A percentile compares a stretch with the other conserved stretches of the same genome.
These are phyloP conservation scores for Fusarium graminum DNA, from an alignment of 2,329 filamentous ascomycete genomes.

Conservation along the genomic window DNA sequence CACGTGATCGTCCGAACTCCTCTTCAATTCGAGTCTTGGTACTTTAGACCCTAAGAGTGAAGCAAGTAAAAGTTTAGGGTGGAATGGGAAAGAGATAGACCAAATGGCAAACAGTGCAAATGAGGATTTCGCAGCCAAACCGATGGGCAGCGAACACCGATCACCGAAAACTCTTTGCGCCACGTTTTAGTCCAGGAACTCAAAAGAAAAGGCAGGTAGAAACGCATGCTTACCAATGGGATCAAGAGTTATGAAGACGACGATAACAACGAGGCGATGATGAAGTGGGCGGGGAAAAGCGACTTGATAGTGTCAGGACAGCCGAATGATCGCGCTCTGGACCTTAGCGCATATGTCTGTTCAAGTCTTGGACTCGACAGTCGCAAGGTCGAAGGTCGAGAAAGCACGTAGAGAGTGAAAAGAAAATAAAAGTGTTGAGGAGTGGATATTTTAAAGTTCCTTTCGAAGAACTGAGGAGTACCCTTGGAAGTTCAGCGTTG, in stretches of 20 bases:
- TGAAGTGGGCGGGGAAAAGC: not conserved
- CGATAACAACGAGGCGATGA: not conserved
- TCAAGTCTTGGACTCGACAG: not conserved
- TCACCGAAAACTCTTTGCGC: not conserved
- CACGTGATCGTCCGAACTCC: conserved; percentile 5
- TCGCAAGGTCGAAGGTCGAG: not conserved
- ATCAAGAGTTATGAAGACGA: not conserved
- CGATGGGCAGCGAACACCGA: not conserved
- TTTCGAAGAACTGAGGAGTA: not conserved
- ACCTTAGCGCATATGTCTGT: not conserved
- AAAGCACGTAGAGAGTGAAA: not conserved
- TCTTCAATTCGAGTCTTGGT: conserved; percentile 1
- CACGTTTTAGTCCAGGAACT: no score
- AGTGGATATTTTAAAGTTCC: not conserved
- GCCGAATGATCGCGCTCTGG: not conserved
- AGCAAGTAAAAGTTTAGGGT: not conserved
- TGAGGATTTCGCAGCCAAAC: conserved; percentile 1
- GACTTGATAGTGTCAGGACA: not conserved
- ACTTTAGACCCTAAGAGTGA: conserved; percentile 5
- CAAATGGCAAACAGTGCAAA: not conserved
- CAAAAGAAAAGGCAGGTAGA: no score
- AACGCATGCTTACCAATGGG: no score
- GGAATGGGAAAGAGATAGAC: not conserved
- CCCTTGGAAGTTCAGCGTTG: not conserved
- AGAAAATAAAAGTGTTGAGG: not conserved